phyloP scores from a whole-genome alignment of 768 basidiomycete species.

The Saitozyma sp. region DNA sequence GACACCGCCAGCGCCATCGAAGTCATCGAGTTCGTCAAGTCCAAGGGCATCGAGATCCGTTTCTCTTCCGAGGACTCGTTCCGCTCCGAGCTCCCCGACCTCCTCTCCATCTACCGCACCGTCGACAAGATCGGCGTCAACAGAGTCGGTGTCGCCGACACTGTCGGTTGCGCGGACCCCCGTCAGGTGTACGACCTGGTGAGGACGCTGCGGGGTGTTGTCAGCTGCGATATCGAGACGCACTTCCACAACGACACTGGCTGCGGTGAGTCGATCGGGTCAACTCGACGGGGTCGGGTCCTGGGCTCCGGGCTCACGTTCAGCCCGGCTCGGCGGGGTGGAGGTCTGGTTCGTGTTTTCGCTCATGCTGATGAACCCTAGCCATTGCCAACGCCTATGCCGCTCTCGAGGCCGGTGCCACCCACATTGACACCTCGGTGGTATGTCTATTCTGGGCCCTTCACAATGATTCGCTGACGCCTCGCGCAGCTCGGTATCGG shows the following conservation, averaged over 20 bases:
- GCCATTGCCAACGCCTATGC: slow-evolving; percentile 98
- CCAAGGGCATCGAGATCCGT: slow-evolving; percentile 98
- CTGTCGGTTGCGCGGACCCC: slow-evolving; percentile 98
- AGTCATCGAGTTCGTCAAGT: slow-evolving; percentile 99
- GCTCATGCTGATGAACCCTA: too few species aligned
- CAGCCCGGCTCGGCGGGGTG: too few species aligned
- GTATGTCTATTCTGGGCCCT: not conserved
- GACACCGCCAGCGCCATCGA: slow-evolving; percentile 74
- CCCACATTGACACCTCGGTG: slow-evolving; percentile 90
- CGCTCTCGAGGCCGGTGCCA: slow-evolving; percentile 96
- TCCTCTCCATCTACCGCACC: slow-evolving; percentile 97
- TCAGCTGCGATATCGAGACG: slow-evolving; percentile 94
- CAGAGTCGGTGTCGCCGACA: slow-evolving; percentile 98
- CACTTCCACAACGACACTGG: slow-evolving; percentile 97
- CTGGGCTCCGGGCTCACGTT: too few species aligned
- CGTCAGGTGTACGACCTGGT: slow-evolving; percentile 98
- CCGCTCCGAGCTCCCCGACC: slow-evolving; percentile 98
- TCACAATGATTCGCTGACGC: not conserved
- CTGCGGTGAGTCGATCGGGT: slow-evolving; percentile 65
- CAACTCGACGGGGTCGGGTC: too few species aligned
- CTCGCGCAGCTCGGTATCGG: slow-evolving; percentile 85
- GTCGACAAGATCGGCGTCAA: slow-evolving; percentile 99
- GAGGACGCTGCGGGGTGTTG: slow-evolving; percentile 91
- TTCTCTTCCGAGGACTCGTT: slow-evolving; percentile 99
- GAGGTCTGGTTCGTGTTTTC: too few species aligned